Evolutionary conservation across 306 rosid species (phyloP).

Genomic region (Sophora flavescens): DNA sequence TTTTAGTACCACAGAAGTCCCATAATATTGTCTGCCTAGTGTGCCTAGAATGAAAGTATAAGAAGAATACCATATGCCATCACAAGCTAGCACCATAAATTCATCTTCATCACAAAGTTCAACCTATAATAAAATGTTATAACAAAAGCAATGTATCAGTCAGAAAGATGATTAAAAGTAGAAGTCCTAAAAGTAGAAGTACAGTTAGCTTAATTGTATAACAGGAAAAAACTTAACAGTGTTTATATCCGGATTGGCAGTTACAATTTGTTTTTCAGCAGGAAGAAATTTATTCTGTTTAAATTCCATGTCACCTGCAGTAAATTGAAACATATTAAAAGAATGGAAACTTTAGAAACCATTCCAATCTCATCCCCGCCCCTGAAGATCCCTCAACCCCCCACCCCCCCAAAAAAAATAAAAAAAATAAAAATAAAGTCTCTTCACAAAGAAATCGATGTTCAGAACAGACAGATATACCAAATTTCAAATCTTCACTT

Average conservation of each 20-base stretch:
- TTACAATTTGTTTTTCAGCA: conserved; percentile 81
- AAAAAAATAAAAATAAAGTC: too few relatives aligned
- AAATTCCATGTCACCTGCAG: conserved; percentile 96
- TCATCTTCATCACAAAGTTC: conserved; percentile 94
- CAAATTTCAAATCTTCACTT: conserved; percentile 27
- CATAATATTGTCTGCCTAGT: conserved; percentile 23
- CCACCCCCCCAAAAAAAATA: too few relatives aligned
- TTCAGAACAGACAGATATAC: conserved; percentile 1
- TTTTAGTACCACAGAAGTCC: neutral
- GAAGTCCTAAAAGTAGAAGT: conserved; percentile 35
- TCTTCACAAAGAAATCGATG: conserved; percentile 7
- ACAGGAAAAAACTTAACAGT: conserved; percentile 70
- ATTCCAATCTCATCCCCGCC: neutral
- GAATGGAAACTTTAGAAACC: conserved; percentile 40
- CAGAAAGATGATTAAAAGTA: conserved; percentile 27
- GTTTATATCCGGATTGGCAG: conserved; percentile 93
- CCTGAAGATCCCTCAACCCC: conserved; percentile 16
- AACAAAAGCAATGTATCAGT: conserved; percentile 31
- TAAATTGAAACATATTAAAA: conserved; percentile 46
- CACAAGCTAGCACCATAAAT: conserved; percentile 73
- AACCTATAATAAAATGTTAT: conserved; percentile 57
- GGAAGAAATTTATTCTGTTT: conserved; percentile 90
- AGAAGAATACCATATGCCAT: conserved; percentile 89
- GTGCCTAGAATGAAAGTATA: conserved; percentile 19
- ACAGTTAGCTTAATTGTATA: conserved; percentile 28